Conservation (phyloP, 495 filamentous ascomycete species). For the Aspergillus baeticus region DNA sequence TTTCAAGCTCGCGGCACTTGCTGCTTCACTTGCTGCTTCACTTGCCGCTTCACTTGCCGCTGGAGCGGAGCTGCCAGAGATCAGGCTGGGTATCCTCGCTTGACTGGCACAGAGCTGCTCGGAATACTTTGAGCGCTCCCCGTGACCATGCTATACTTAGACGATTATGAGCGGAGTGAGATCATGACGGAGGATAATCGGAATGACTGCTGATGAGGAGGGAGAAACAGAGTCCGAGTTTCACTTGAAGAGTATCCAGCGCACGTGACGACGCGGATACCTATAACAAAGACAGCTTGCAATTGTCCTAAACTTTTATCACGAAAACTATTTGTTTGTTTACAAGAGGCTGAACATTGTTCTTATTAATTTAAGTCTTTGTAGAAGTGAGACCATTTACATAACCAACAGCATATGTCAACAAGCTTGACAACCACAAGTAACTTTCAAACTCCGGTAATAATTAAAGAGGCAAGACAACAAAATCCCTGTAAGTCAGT, state of each 20-base stretch:
- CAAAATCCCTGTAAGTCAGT: too few relatives aligned
- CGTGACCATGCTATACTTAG: not conserved
- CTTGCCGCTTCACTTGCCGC: constrained; percentile 16
- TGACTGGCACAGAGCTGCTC: constrained; percentile 6
- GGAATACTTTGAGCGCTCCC: not conserved
- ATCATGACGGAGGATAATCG: not conserved
- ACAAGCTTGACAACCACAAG: too few relatives aligned
- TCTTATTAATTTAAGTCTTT: too few relatives aligned
- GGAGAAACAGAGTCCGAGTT: not conserved
- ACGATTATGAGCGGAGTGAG: not conserved
- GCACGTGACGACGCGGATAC: too few relatives aligned
- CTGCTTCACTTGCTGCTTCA: constrained; percentile 14
- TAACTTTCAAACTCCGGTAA: too few relatives aligned
- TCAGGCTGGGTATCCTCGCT: not conserved
- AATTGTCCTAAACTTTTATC: too few relatives aligned
- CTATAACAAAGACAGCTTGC: too few relatives aligned
- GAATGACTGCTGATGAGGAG: not conserved
- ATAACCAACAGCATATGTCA: too few relatives aligned
- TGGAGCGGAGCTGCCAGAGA: not conserved
- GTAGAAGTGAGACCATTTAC: too few relatives aligned
- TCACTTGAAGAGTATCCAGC: not conserved
- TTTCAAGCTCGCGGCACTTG: constrained; percentile 5
- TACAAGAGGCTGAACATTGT: too few relatives aligned
- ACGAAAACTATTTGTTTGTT: too few relatives aligned
- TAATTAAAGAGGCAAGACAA: too few relatives aligned